Conservation (phyloP, 225 moss, liverwort and hornwort genomes). For the Lunularia cruciata region DNA sequence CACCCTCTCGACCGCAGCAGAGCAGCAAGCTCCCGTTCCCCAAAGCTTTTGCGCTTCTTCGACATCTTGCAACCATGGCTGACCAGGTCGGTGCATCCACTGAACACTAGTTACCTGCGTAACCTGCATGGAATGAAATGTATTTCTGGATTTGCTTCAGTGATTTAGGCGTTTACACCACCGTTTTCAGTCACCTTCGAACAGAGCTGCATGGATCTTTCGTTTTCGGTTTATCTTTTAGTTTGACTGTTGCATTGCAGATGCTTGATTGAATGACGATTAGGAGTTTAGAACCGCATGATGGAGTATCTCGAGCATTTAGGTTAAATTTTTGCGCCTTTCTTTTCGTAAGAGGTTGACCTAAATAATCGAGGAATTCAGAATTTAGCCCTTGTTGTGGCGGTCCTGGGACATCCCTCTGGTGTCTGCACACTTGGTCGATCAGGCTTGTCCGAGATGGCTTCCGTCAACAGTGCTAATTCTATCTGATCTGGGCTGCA, state of each 20-base stretch:
- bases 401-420: neutral
- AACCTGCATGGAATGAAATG: neutral
- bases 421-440: neutral
- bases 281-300: too few relatives aligned
- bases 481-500: slow-evolving; percentile 16
- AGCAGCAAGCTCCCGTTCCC: neutral
- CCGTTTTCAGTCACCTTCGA: neutral
- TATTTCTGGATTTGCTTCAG: neutral
- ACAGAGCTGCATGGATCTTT: neutral
- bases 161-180: neutral
- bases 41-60: neutral
- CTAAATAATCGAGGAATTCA: neutral
- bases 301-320: neutral
- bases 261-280: too few relatives aligned
- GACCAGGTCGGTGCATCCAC: neutral
- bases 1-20: slow-evolving; percentile 1
- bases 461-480: neutral
- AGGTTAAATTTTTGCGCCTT: neutral
- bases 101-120: neutral
- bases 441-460: too few relatives aligned
- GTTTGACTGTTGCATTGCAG: neutral
- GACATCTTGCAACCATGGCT: neutral
- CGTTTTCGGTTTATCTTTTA: neutral
- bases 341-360: neutral
- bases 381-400: neutral